Evolutionary conservation across 106 monocot genomes (phyloP), one percentile per base, ranked within the genome.

Genomic region (Dendrobium nobile): DNA sequence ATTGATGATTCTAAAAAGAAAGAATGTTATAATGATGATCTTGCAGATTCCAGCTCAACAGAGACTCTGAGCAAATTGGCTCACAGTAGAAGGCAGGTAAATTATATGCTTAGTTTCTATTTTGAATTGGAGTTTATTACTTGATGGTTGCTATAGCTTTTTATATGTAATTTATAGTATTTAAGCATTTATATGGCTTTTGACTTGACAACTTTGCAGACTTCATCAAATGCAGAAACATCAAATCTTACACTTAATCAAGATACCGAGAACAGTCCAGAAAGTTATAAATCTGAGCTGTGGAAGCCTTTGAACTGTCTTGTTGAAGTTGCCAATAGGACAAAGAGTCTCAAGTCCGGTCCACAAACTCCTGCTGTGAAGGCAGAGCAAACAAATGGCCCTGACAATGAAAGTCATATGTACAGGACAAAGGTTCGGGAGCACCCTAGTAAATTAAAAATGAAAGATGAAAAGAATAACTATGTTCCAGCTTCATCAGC

Each of bases 221-320:
- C 42, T 75, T 77, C 80, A 61, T 90, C 77, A 26, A 86, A 81
- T 85, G 84, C 68, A 26, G 92, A 91, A 77, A 20, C 90, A 80
- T 85, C 86, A 31, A 88, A 67, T 59, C 51, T 70, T 64, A n/a
- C 51, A 56, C 78, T 58, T 48, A 85, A 56, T 47, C 91, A 84
- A 75, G 85, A 88, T 54, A 27, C 13, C 37, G 85, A 81, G 47
- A 80, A 86, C 80, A 64, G 75, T 54, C 68, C 48, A 17, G 90
- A 91, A 28, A 43, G 79, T 20, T 90, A 89, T 67, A 92, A 86
- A 47, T 16, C 85, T 43, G 95, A 95, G 45, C 81, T 91, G 65
- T 95, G 92, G 95, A 92, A 89, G 75, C 95, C 91, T 72, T 84
- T 95, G 51, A 95, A 90, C 80, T 90, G 88, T 88, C 84, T 95